Base-by-base conservation (phyloP, 805 yeast species). In the Schwanniomyces polymorphus region DNA sequence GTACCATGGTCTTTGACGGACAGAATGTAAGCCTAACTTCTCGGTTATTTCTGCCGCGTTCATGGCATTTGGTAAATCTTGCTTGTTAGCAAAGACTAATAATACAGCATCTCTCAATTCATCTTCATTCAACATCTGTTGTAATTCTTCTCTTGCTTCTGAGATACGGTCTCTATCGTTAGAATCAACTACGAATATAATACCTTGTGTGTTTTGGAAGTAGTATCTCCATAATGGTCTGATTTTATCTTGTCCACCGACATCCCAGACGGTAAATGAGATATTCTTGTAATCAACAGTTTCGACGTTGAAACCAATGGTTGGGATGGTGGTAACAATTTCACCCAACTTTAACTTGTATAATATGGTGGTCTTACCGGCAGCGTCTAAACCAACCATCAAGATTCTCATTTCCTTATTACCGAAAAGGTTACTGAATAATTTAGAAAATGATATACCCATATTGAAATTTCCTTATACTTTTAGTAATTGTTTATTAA, bases 221-320 rank as follows among this genome's bases (percentile, higher is more conserved):
- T 92, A 92, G 76, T 92, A 96, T 84, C 97, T 88, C 98, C 98
- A 92, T 74, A 92, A 80, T 50, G 98, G 97, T 79, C 98, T 88
- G 67, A 92, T 92, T 78, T 91, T 91, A 75, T 91, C 97, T 80
- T 92, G 98, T 83, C 98, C 98, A 87, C 98, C 98, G 61, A 91
- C 97, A 83, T 92, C 98, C 98, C 97, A 91, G 56, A 91, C 97
- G 51, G 97, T 90, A 78, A 91, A 91, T 38, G 96, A 86, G 73
- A 91, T 89, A 85, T 91, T 91, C 79, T 91, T 91, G 81, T 91
- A 90, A 79, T 91, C 97, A 64, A 91, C 97, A 52, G 97, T 91
- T 77, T 91, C 97, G 60, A 91, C 97, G 72, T 91, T 91, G 85
- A 91, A 91, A 65, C 97, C 97, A 72, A 91, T 90, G 58, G 97